Conservation (phyloP, 768 basidiomycete genomes). For the Podaxis carcinomalis region DNA sequence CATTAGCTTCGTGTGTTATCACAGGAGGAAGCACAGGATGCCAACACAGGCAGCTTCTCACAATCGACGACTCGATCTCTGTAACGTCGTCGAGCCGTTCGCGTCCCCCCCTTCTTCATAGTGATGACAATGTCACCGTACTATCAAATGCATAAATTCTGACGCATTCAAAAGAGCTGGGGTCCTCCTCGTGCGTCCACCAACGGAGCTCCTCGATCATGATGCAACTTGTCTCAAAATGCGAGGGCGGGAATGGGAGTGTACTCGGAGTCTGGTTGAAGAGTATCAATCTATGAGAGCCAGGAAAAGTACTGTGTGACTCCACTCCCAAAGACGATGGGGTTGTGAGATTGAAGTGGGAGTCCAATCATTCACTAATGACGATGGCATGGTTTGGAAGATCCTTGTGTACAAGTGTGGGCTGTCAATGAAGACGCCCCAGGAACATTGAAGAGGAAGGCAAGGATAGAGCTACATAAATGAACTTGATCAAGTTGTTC, state of each 20-base stretch:
- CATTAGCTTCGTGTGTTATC: slow-evolving; percentile 44
- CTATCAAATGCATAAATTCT: background rate
- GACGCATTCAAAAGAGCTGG: background rate
- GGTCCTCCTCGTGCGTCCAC: slow-evolving; percentile 44
- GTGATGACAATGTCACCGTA: slow-evolving; percentile 9
- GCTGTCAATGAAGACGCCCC: too few species aligned
- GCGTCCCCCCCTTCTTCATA: slow-evolving; percentile 25
- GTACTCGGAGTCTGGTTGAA: background rate
- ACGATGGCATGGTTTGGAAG: slow-evolving; percentile 7
- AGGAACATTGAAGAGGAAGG: too few species aligned
- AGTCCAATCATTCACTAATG: slow-evolving; percentile 59
- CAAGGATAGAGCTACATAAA: too few species aligned
- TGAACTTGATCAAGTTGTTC: background rate
- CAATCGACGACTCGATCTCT: slow-evolving; percentile 51
- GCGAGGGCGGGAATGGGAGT: slow-evolving; percentile 8
- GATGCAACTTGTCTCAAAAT: slow-evolving; percentile 53
- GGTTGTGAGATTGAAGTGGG: slow-evolving; percentile 53
- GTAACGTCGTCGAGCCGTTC: slow-evolving; percentile 60
- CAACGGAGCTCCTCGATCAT: slow-evolving; percentile 63
- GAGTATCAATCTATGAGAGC: slow-evolving; percentile 47
- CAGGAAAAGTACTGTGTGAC: slow-evolving; percentile 50
- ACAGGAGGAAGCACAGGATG: slow-evolving; percentile 35
- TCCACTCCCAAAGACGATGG: slow-evolving; percentile 49
- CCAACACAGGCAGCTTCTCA: slow-evolving; percentile 52
- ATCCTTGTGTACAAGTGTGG: background rate